A percentile compares a stretch with the other conserved stretches of the same genome.
Conservation (phyloP, 495 filamentous ascomycete species). For the Penicillium macrosclerotiorum region DNA sequence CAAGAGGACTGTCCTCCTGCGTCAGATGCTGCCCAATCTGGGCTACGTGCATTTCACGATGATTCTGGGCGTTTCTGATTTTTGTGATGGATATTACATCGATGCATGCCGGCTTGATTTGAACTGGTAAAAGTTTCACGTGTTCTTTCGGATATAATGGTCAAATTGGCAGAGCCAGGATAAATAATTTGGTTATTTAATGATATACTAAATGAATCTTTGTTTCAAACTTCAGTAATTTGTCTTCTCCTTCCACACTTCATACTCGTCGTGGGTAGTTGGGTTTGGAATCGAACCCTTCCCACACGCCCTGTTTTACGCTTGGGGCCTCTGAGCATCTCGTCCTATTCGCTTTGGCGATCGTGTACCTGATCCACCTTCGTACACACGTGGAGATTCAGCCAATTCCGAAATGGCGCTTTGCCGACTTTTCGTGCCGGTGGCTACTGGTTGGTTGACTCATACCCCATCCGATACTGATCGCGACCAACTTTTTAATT, state of each 20-base stretch:
- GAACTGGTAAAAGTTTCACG: slow-evolving; percentile 9
- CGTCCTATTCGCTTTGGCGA: slow-evolving; percentile 8
- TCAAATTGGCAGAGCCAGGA: neutral
- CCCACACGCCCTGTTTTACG: slow-evolving; percentile 5
- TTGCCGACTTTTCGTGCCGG: slow-evolving; percentile 1
- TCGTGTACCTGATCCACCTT: slow-evolving; percentile 11
- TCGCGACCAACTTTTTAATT: slow-evolving; percentile 3
- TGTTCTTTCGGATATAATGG: slow-evolving; percentile 1
- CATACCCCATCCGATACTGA: slow-evolving; percentile 6
- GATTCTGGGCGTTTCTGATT: slow-evolving; percentile 9
- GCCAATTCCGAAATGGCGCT: neutral
- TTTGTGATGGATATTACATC: slow-evolving; percentile 5
- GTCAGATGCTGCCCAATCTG: slow-evolving; percentile 19
- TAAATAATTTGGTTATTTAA: slow-evolving; percentile 3
- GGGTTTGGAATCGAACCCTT: slow-evolving; percentile 15
- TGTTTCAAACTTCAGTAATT: neutral
- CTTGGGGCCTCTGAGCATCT: neutral
- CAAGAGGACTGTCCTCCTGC: slow-evolving; percentile 17
- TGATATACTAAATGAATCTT: slow-evolving; percentile 12
- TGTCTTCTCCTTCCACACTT: neutral
- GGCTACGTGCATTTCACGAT: slow-evolving; percentile 14
- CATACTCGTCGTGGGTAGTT: slow-evolving; percentile 18
- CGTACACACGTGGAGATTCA: slow-evolving; percentile 13
- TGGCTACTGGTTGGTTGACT: slow-evolving; percentile 14
- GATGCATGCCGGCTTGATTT: slow-evolving; percentile 1